phyloP scores from a whole-genome alignment of 768 basidiomycete genomes.

The Suillus cothurnatus region DNA sequence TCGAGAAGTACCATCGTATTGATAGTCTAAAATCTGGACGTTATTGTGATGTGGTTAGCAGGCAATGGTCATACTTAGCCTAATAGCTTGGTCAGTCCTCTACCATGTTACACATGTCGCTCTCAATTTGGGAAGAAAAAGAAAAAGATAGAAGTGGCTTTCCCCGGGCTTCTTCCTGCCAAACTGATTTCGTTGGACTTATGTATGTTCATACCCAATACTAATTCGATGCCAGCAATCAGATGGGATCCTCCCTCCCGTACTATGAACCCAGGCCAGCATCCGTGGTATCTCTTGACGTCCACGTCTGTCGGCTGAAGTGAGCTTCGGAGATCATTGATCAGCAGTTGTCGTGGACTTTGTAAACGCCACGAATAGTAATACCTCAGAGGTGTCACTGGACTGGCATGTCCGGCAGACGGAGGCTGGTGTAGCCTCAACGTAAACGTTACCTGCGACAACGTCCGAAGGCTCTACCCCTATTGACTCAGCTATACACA shows the following conservation, averaged over 20 bases:
- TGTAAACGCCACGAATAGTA: background rate
- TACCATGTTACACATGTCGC: background rate
- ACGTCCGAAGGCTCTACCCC: background rate
- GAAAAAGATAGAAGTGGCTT: background rate
- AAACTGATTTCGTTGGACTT: background rate
- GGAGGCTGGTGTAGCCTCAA: background rate
- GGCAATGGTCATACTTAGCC: background rate
- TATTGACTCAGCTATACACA: too few relatives aligned
- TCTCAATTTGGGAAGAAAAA: background rate
- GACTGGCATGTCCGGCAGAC: background rate
- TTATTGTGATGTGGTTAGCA: background rate
- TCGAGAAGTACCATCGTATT: background rate
- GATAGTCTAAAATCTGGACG: background rate
- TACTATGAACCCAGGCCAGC: constrained; percentile 38
- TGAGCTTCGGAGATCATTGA: constrained; percentile 8
- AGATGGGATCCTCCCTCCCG: constrained; percentile 33
- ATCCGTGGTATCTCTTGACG: constrained; percentile 19
- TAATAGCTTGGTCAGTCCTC: background rate
- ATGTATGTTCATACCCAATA: background rate
- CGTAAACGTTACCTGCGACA: background rate
- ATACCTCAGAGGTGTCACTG: background rate
- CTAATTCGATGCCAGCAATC: background rate
- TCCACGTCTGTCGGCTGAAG: background rate
- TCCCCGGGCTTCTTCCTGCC: background rate
- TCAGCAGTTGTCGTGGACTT: constrained; percentile 5